phyloP scores from a whole-genome alignment of 202 grass and related monocot species.

The Panicum hallii region DNA sequence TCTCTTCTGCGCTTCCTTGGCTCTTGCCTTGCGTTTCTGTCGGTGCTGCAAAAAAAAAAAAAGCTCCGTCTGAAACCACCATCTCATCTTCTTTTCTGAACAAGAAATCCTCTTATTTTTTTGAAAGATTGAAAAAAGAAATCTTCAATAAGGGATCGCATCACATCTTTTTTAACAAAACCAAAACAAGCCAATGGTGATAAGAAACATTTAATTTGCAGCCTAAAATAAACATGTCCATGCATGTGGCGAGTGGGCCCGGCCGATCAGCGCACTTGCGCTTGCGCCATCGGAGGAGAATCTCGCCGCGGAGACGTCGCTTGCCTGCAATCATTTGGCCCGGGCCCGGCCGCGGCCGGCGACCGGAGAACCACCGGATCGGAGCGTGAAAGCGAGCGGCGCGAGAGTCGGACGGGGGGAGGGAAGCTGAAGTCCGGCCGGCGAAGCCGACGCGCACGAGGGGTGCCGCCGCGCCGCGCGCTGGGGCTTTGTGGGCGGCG shows the following conservation, averaged over 20 bases:
- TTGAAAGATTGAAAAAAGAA: neutral
- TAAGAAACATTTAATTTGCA: neutral
- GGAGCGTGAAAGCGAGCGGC: neutral
- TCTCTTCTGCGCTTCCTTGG: neutral
- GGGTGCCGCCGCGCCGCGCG: neutral
- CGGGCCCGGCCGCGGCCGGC: neutral
- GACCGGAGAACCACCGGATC: constrained; percentile 28
- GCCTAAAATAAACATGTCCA: neutral
- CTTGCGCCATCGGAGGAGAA: neutral
- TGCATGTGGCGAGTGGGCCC: neutral
- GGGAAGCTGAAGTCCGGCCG: neutral
- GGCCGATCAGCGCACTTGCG: neutral
- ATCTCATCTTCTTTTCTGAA: neutral
- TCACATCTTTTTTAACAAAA: neutral
- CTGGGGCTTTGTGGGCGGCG: neutral
- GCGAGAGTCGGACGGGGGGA: neutral
- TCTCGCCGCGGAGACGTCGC: neutral
- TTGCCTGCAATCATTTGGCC: neutral
- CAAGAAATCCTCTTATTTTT: neutral
- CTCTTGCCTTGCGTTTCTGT: neutral
- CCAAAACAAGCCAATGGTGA: neutral
- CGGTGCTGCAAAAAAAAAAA: neutral
- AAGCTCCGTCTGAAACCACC: neutral
- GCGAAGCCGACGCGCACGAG: neutral
- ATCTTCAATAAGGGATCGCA: neutral